Percentiles rank a stretch among this genome's conserved stretches.
phyloP scores from a whole-genome alignment of 2,329 filamentous ascomycete genomes.

The Ceratocystis cubensis region DNA sequence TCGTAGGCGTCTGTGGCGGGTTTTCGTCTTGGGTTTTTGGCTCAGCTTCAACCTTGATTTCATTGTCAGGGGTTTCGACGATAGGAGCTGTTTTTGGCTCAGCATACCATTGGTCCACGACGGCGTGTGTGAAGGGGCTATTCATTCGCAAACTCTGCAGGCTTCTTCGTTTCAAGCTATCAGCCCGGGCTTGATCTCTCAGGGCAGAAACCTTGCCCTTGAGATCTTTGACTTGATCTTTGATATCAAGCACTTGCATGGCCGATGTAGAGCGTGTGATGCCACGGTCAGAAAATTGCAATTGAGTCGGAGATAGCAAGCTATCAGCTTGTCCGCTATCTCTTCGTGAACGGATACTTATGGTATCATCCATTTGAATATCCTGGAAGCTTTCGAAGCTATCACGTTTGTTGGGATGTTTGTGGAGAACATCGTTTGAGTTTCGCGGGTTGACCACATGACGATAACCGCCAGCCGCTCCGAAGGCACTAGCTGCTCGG shows the following conservation, averaged over 20 bases:
- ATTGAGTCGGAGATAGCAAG: slow-evolving; percentile 36
- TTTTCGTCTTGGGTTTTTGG: background rate
- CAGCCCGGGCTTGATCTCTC: slow-evolving; percentile 64
- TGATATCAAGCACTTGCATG: slow-evolving; percentile 59
- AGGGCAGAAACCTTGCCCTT: slow-evolving; percentile 74
- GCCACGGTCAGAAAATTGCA: slow-evolving; percentile 34
- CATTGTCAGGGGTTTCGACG: slow-evolving; percentile 23
- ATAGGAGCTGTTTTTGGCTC: slow-evolving; percentile 24
- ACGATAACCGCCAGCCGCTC: slow-evolving; percentile 46
- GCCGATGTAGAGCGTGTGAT: slow-evolving; percentile 57
- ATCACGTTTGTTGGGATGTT: slow-evolving; percentile 23
- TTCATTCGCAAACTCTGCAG: slow-evolving; percentile 61
- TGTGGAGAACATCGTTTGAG: slow-evolving; percentile 14
- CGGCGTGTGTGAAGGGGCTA: slow-evolving; percentile 66
- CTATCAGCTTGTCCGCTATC: slow-evolving; percentile 13
- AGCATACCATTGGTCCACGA: slow-evolving; percentile 41
- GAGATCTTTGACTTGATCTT: slow-evolving; percentile 73
- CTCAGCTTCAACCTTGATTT: background rate
- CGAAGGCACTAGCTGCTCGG: slow-evolving; percentile 52
- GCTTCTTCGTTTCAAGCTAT: slow-evolving; percentile 65
- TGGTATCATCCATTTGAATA: slow-evolving; percentile 39
- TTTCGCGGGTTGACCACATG: slow-evolving; percentile 28
- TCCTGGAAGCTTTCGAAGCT: slow-evolving; percentile 35
- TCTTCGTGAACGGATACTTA: slow-evolving; percentile 21
- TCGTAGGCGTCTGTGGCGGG: slow-evolving; percentile 2